Base-by-base conservation (phyloP, 345 rosid genomes). In the Gossypium bickii region DNA sequence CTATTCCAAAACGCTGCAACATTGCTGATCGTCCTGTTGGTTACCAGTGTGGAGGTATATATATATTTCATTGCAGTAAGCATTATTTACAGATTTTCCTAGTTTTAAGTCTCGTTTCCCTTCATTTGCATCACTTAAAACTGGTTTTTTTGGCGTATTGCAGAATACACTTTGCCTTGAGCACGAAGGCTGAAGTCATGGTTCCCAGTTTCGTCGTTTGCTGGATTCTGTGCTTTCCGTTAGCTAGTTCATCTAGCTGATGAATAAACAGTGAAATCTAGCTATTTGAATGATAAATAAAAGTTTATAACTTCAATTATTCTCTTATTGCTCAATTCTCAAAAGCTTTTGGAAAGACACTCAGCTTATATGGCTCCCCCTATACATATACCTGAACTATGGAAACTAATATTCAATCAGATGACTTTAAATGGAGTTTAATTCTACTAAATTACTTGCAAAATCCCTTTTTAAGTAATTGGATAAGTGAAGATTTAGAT, bases 1-100 rank as follows among this genome's bases (percentile, higher is more conserved):
- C 98, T 80, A 89, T 95, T 72, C 97, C 99, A 24, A 88, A 93
- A 69, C 91, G 94, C 51, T 93, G 98, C 89, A 88, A 93, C 85
- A 75, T 95, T 29, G 81, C 81, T 63, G 79, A 84, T 80, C 93
- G 94, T 65, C 98, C 98, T 9, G 83, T 88, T 13, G 98, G 98
- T 71, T 91, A 89, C 86, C 84, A 88, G 79, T 95, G 99, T 73
- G 96, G 97, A 90, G 91, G 97, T 90, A 62, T 18, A 72, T 60
- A 4, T 48, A 52, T 68, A 9, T 55, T 22, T 22, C 61, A 20
- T 57, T 20, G 61, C 13, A 57, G 66, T 15, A 47, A 3, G 8
- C 11, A 20, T 47, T 43, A 57, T 6, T 56, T 12, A 34, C n/a
- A 2, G 34, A 10, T n/a, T 38, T 38, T 58, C 27, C 20, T 18